These are phyloP conservation scores for Mortierella sp. DNA, from an alignment of 371 early-diverging fungal species.

Conservation along the genomic window DNA sequence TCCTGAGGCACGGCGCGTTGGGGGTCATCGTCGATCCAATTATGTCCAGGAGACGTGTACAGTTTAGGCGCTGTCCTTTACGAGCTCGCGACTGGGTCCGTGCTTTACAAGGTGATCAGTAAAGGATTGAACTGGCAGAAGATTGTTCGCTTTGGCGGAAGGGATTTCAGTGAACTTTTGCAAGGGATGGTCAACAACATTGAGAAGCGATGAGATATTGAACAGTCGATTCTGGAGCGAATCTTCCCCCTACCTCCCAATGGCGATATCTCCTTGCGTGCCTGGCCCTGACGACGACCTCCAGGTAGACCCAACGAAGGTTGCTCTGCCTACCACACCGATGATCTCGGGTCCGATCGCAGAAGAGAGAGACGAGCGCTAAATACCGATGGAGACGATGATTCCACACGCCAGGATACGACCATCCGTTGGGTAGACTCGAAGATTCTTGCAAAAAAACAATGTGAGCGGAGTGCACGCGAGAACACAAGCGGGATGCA, in stretches of 20 bases:
- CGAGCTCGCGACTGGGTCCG: slow-evolving; percentile 43
- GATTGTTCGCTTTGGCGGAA: slow-evolving; percentile 37
- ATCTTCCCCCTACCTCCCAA: too few species aligned
- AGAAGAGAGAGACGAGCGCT: too few species aligned
- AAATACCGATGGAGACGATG: too few species aligned
- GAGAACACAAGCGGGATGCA: too few species aligned
- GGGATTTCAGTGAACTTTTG: slow-evolving; percentile 29
- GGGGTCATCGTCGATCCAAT: slow-evolving; percentile 24
- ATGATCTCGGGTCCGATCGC: not conserved
- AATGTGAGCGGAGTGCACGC: too few species aligned
- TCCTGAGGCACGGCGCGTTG: slow-evolving; percentile 44
- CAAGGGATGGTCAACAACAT: slow-evolving; percentile 44
- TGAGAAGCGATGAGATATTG: slow-evolving; percentile 44
- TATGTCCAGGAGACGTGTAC: slow-evolving; percentile 41
- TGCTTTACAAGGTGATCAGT: slow-evolving; percentile 41
- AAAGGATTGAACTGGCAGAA: slow-evolving; percentile 39
- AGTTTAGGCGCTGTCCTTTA: slow-evolving; percentile 45
- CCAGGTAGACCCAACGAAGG: not conserved
- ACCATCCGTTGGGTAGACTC: too few species aligned
- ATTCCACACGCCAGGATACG: too few species aligned
- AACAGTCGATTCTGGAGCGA: slow-evolving; percentile 41
- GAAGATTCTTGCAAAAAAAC: too few species aligned
- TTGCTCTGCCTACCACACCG: not conserved
- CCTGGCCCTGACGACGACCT: not conserved
- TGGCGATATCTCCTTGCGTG: not conserved